A percentile compares a stretch with the other conserved stretches of the same genome.
Evolutionary conservation across 2,329 filamentous ascomycete genomes (phyloP).

Genomic region (Hypocreales sp.): DNA sequence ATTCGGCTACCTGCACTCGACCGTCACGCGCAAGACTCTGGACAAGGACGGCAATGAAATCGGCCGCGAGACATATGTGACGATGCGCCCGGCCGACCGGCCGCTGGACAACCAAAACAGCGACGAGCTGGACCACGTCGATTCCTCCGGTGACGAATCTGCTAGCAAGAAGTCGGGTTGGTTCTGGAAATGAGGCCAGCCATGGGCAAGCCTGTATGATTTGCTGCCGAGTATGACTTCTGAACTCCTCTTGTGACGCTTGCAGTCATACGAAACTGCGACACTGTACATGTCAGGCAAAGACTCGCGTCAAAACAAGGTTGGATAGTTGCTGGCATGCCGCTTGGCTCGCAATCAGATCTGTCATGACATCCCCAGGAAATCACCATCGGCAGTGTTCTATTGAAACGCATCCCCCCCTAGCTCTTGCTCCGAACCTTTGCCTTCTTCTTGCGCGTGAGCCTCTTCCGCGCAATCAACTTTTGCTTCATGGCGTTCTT

Average conservation of each 20-base stretch:
- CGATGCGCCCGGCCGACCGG: constrained; percentile 12
- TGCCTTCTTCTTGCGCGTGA: constrained; percentile 56
- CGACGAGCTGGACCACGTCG: constrained; percentile 1
- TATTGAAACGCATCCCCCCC: too few species aligned
- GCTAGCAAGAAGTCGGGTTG: constrained; percentile 20
- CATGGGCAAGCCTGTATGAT: too few species aligned
- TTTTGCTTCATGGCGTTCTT: constrained; percentile 40
- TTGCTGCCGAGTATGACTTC: too few species aligned
- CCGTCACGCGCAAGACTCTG: constrained; percentile 21
- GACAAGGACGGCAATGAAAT: constrained; percentile 26
- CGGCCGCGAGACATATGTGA: constrained; percentile 19
- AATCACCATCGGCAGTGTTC: too few species aligned
- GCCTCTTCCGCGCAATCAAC: constrained; percentile 75
- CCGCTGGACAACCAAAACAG: constrained; percentile 5
- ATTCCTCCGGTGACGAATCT: too few species aligned
- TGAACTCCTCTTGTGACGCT: too few species aligned
- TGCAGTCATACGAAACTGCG: too few species aligned
- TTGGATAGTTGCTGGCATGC: too few species aligned
- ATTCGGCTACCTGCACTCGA: constrained; percentile 26
- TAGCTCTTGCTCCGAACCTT: constrained; percentile 14
- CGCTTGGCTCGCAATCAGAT: too few species aligned
- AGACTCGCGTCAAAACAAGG: too few species aligned
- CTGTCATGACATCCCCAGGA: too few species aligned
- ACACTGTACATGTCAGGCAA: too few species aligned
- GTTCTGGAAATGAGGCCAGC: constrained; percentile 22